Evolutionary conservation across 108 stramenopile genomes (phyloP).

Genomic region (Nitzschia inconspicua): DNA sequence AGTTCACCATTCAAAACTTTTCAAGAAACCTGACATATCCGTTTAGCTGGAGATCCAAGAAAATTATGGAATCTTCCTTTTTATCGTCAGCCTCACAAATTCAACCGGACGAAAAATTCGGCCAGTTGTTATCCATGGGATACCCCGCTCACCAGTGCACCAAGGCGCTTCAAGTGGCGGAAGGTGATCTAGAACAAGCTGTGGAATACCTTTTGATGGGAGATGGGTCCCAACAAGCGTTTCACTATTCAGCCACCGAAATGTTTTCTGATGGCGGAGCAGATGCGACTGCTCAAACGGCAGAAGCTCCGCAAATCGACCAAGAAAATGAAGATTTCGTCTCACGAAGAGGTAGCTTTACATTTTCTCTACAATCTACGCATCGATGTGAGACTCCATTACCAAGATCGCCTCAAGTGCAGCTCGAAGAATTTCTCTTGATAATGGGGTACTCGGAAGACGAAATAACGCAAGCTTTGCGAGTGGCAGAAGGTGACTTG

Average conservation of each 20-base stretch:
- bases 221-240: neutral
- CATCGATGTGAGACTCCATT: too few relatives aligned
- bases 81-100: neutral
- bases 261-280: too few relatives aligned
- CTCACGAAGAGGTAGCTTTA: too few relatives aligned
- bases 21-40: too few relatives aligned
- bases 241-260: too few relatives aligned
- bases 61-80: neutral
- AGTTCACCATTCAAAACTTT: too few relatives aligned
- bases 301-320: too few relatives aligned
- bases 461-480: conserved; percentile 3
- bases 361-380: too few relatives aligned
- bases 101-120: neutral
- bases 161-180: conserved; percentile 11
- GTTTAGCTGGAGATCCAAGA: neutral
- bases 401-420: too few relatives aligned
- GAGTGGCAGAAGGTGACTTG: conserved; percentile 15
- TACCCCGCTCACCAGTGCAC: conserved; percentile 3
- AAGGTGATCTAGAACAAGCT: conserved; percentile 25
- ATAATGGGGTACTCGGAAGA: conserved; percentile 15
- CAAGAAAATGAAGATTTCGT: too few relatives aligned
- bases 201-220: conserved; percentile 17
- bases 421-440: too few relatives aligned
- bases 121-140: conserved; percentile 20
- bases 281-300: too few relatives aligned